phyloP scores from a whole-genome alignment of 768 basidiomycete genomes.

The Termitomyces sp. region DNA sequence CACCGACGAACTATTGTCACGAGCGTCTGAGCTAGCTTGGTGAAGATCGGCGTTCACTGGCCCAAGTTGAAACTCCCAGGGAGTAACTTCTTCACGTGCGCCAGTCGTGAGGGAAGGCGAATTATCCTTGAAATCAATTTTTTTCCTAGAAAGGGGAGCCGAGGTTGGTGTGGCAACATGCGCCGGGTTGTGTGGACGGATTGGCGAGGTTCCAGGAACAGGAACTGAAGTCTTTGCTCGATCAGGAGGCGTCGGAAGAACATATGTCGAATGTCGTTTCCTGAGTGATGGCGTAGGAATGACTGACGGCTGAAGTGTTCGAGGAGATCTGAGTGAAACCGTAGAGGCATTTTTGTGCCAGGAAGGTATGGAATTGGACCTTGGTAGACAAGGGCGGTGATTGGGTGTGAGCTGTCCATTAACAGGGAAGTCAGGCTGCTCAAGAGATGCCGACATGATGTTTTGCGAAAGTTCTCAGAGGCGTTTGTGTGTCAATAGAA shows the following conservation, averaged over 20 bases:
- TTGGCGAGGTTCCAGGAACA: constrained; percentile 18
- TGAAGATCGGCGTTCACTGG: constrained; percentile 8
- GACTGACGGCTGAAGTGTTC: constrained; percentile 1
- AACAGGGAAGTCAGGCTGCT: constrained; percentile 1
- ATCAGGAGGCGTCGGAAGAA: constrained; percentile 16
- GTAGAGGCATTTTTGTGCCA: constrained; percentile 16
- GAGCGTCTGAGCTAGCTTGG: background rate
- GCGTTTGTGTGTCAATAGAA: background rate
- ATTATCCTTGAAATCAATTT: constrained; percentile 5
- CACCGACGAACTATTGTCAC: constrained; percentile 9
- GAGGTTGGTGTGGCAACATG: constrained; percentile 8
- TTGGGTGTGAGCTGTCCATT: constrained; percentile 1
- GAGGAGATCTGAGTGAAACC: constrained; percentile 14
- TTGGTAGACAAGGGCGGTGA: constrained; percentile 10
- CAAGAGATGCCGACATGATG: constrained; percentile 9
- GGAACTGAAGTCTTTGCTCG: constrained; percentile 15
- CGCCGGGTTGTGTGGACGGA: constrained; percentile 27
- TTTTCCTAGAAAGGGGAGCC: constrained; percentile 3
- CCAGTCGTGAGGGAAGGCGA: constrained; percentile 22
- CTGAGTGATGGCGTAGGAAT: constrained; percentile 15
- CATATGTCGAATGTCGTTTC: constrained; percentile 27
- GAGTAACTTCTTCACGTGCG: constrained; percentile 22
- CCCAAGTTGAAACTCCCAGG: constrained; percentile 28
- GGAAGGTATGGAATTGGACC: constrained; percentile 14
- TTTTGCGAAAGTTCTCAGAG: background rate